These are phyloP conservation scores for Talaromyces stipitatus DNA, from an alignment of 495 filamentous ascomycete species.

Conservation along the genomic window DNA sequence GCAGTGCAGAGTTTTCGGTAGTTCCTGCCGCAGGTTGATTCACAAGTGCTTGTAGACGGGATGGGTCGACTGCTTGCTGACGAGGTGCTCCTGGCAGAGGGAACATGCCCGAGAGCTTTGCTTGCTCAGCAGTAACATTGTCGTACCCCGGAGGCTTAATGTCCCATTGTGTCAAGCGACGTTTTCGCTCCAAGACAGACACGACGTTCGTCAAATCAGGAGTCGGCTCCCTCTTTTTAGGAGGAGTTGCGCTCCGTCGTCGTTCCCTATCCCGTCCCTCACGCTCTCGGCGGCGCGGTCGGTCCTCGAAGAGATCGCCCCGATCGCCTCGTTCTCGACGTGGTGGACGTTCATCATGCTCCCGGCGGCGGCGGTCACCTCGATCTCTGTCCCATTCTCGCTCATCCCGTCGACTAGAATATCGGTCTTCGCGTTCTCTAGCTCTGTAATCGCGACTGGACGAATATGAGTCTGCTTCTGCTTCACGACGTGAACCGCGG, in stretches of 20 bases:
- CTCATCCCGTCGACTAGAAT: constrained; percentile 56
- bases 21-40: constrained; percentile 66
- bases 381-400: constrained; percentile 69
- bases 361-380: constrained; percentile 50
- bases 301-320: constrained; percentile 57
- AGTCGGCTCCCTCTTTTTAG: constrained; percentile 89
- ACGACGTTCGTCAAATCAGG: constrained; percentile 85
- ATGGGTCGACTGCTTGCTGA: constrained; percentile 94
- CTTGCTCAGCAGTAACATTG: constrained; percentile 97
- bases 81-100: constrained; percentile 91
- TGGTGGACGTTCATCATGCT: constrained; percentile 49
- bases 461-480: constrained; percentile 81
- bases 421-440: constrained; percentile 83
- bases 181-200: constrained; percentile 71
- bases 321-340: constrained; percentile 46
- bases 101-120: constrained; percentile 98
- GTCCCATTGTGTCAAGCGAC: constrained; percentile 96
- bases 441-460: constrained; percentile 85
- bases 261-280: constrained; percentile 45
- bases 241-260: constrained; percentile 71
- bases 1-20: constrained; percentile 69
- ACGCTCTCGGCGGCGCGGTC: constrained; percentile 47
- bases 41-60: constrained; percentile 91
- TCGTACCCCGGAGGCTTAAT: constrained; percentile 98
- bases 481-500: constrained; percentile 49